Base-by-base conservation (phyloP, 345 rosid species). In the Gossypium sturtianum region DNA sequence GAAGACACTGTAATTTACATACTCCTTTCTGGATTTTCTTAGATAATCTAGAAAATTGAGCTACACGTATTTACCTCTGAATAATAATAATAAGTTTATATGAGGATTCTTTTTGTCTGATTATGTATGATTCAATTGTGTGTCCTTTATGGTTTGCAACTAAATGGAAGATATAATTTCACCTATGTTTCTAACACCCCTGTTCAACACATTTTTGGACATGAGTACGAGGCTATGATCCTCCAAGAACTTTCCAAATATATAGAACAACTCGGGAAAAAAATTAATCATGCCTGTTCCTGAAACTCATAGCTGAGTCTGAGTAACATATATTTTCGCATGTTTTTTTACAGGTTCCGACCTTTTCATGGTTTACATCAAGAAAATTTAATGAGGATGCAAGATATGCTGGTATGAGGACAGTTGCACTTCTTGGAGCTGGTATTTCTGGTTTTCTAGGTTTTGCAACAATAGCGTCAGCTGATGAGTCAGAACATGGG, bases 401-500 rank as follows among this genome's bases (percentile, higher is more conserved):
- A 79, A 88, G 86, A 57, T 85, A 86, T 79, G 70, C 85, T 70
- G 85, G 92, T 57, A 78, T 89, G 70, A 82, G 84, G 74, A 82
- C 87, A 44, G 66, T 89, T 77, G 97, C 93, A 2, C 83, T 88
- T 38, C 82, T 93, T 65, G 98, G 99, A 74, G 99, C 92, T 84
- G 95, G 99, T 59, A 80, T 93, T 78, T 86, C 99, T 0, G 99
- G 99, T 53, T 79, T 93, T 71, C 80, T 96, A 73, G 78, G 93
- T 81, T 89, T 90, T 68, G 86, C 93, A 53, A 84, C 97, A 2
- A 73, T 91, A 53, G 97, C 93, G 23, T 85, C 97, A 52, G 94
- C 99, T 51, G 99, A 96, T 78, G 99, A 96, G 84, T 98, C 99
- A n/a, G 99, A 96, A 70, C 99, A 91, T 60, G 98, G 99, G 27